Percentiles rank a stretch among this genome's conserved stretches.
These are phyloP conservation scores for Zea mays DNA, from an alignment of 176 grass and related monocot genomes.

Conservation along the genomic window DNA sequence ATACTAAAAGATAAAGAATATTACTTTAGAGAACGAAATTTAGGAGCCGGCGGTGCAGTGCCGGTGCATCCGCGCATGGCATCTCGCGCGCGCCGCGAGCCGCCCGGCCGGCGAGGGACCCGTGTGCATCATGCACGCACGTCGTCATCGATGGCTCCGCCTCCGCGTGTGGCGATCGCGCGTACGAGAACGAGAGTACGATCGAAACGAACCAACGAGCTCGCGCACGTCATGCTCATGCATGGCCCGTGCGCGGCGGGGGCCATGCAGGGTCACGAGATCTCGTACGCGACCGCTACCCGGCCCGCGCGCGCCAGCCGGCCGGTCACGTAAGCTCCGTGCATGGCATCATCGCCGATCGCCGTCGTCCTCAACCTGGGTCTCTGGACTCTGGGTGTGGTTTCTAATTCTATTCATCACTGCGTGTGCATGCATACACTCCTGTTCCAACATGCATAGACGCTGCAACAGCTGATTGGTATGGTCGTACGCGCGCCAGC, in stretches of 20 bases:
- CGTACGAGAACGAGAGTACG: background rate
- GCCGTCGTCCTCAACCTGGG: background rate
- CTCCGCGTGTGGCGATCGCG: background rate
- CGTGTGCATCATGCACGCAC: background rate
- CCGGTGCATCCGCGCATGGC: background rate
- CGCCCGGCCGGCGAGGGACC: background rate
- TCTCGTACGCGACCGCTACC: background rate
- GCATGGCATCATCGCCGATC: background rate
- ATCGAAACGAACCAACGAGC: background rate
- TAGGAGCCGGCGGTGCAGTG: too few relatives aligned
- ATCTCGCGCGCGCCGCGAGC: background rate
- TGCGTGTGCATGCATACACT: too few relatives aligned
- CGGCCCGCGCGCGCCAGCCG: background rate
- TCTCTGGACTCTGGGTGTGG: too few relatives aligned
- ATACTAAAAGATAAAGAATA: too few relatives aligned
- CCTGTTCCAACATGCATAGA: background rate
- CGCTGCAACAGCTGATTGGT: background rate
- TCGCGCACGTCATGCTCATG: background rate
- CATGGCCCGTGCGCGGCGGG: background rate
- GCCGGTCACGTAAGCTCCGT: constrained; percentile 26
- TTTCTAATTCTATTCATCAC: background rate
- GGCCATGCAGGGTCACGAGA: constrained; percentile 17
- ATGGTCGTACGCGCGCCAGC: constrained; percentile 10
- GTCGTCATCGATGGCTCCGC: background rate
- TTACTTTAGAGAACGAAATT: too few relatives aligned